phyloP scores from a whole-genome alignment of 257 asterid genomes.

The Solanum appendiculatum region DNA sequence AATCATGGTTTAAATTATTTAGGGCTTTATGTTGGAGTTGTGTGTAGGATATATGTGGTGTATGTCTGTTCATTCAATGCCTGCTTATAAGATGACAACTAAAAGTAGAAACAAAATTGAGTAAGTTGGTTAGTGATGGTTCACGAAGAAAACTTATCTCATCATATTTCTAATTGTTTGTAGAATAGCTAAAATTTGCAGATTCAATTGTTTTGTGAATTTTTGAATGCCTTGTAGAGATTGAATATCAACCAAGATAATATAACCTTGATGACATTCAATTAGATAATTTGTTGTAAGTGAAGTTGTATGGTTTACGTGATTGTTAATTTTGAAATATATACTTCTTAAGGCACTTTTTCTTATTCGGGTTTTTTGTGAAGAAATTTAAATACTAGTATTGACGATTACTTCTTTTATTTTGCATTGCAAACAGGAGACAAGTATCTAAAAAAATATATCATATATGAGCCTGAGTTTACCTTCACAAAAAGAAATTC shows the following conservation, averaged over 20 bases:
- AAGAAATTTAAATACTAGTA: background rate
- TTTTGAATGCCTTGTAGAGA: background rate
- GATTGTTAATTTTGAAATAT: too few species aligned
- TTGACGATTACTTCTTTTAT: background rate
- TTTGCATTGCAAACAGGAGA: constrained; percentile 2
- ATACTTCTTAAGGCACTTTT: background rate
- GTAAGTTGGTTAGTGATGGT: background rate
- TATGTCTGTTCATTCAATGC: background rate
- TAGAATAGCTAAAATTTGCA: background rate
- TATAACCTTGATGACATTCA: background rate
- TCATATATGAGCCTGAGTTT: constrained; percentile 5
- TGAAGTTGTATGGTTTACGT: background rate
- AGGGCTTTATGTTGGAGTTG: background rate
- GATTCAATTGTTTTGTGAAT: background rate
- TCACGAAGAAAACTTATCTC: background rate
- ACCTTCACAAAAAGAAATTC: background rate
- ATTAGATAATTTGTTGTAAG: background rate
- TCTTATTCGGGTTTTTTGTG: background rate
- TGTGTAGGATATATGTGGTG: background rate
- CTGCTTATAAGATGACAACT: background rate
- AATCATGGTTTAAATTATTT: background rate
- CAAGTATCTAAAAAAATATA: background rate
- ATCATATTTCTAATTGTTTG: too few species aligned
- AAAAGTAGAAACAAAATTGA: background rate
- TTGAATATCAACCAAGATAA: background rate